Evolutionary conservation across 2,329 filamentous ascomycete genomes (phyloP).

Genomic region (Aspergillus uvarum): DNA sequence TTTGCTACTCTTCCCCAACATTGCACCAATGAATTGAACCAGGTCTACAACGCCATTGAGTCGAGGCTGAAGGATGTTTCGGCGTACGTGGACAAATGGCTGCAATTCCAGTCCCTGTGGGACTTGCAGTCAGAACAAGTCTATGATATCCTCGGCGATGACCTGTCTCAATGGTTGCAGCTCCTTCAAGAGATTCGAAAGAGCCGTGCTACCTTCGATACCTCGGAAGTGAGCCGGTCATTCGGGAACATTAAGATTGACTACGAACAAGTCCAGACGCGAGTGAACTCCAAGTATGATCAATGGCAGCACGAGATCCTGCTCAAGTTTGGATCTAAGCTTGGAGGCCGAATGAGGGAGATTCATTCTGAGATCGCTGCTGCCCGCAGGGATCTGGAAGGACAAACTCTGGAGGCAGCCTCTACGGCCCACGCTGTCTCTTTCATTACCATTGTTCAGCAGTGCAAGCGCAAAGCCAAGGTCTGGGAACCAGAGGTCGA

Average conservation of each 20-base stretch:
- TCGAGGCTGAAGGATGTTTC: constrained; percentile 77
- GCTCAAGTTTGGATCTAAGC: constrained; percentile 83
- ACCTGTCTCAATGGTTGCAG: constrained; percentile 90
- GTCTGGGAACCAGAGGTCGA: constrained; percentile 95
- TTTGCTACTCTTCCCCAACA: constrained; percentile 83
- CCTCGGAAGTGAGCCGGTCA: constrained; percentile 84
- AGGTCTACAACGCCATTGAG: constrained; percentile 81
- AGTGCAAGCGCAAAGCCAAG: constrained; percentile 90
- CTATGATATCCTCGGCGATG: constrained; percentile 86
- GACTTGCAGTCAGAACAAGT: constrained; percentile 95
- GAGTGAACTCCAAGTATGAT: constrained; percentile 98
- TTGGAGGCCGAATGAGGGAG: constrained; percentile 87
- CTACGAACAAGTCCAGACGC: constrained; percentile 97
- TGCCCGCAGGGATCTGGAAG: constrained; percentile 84
- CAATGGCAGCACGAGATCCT: constrained; percentile 99
- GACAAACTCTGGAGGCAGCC: constrained; percentile 86
- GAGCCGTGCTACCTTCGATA: constrained; percentile 94
- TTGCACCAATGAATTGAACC: constrained; percentile 74
- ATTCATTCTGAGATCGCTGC: constrained; percentile 89
- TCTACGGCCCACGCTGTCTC: constrained; percentile 96
- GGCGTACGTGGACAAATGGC: constrained; percentile 92
- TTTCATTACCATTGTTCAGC: constrained; percentile 97
- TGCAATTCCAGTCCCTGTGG: constrained; percentile 98
- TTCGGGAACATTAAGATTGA: constrained; percentile 96
- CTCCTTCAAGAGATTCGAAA: constrained; percentile 96